Conservation (phyloP, 495 filamentous ascomycete species). For the Sporormia fimetaria region DNA sequence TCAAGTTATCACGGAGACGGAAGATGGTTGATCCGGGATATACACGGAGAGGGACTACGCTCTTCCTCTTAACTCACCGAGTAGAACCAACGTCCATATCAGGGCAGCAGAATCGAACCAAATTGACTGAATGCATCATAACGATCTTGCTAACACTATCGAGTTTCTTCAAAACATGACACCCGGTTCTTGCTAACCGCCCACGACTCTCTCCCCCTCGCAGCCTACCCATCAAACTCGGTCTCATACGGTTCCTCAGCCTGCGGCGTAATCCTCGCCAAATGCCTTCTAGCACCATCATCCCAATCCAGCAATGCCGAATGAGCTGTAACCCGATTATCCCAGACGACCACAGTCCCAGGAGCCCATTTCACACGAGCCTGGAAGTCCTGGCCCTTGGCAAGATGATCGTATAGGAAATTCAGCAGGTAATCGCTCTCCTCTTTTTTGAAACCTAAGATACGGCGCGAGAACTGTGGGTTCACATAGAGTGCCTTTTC, state of each 20-base stretch:
- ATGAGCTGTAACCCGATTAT: constrained; percentile 73
- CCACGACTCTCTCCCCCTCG: no score
- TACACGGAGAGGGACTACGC: no score
- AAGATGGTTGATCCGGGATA: no score
- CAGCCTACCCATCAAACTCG: constrained; percentile 38
- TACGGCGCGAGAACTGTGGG: constrained; percentile 64
- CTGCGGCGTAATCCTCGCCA: constrained; percentile 77
- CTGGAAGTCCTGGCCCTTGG: constrained; percentile 76
- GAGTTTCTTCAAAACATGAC: no score
- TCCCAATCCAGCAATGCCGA: constrained; percentile 72
- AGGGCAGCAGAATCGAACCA: no score
- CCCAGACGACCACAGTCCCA: constrained; percentile 79
- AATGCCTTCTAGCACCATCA: constrained; percentile 63
- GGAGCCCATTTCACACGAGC: constrained; percentile 74
- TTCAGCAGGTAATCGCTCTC: constrained; percentile 71
- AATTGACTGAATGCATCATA: no score
- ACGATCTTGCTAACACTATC: no score
- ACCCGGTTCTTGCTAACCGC: no score
- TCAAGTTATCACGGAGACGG: no score
- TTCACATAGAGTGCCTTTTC: constrained; percentile 84
- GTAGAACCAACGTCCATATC: no score
- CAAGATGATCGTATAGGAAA: constrained; percentile 81
- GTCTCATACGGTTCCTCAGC: constrained; percentile 67
- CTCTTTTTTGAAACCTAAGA: constrained; percentile 65
- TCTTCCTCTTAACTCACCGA: no score